Base-by-base conservation (phyloP, 2,329 filamentous ascomycete species). In the Botrytis fabae region DNA sequence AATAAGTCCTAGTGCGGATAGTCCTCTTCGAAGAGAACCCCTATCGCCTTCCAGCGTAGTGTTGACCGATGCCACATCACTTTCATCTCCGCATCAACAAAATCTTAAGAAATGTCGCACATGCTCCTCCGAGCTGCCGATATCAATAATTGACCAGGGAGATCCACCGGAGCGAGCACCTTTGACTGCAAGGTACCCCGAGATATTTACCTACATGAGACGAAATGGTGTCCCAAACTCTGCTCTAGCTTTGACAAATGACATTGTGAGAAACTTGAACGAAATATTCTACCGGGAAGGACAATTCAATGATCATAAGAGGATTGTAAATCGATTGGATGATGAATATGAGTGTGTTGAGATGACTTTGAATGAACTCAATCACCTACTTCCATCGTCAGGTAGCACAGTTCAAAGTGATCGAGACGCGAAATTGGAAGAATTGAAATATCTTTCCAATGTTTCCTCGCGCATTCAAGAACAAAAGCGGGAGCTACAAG, bases 121-220 rank as follows among this genome's bases (percentile, higher is more conserved):
- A 35, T 70, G 69, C 42, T 70, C 59, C 9, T 64, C 32, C 38
- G 42, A 64, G 18, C 38, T 32, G 9, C 69, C 59, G 32, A 25
- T 18, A 28, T 51, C 40, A 22, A 64, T 64, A 2, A 16, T 64
- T 38, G n/a, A 38, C 20, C 51, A 20, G 3, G 40, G 14, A 4
- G 42, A 64, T 5, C 38, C 12, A 16, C 5, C 42, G 8, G 22
- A 5, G 8, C 28, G 10, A 64, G 44, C 64, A 20, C 71, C 71
- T 3, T 18, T 59, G 2, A 61, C 25, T 1, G 48, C 51, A 51
- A 64, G 69, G 2, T 63, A 71, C 40, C 51, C 69, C 22, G 70
- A 73, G 9, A 63, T 74, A 48, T 69, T 74, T n/a, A 69, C 42
- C 10, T 74, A 73, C 10, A 44, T 62, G 38, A 46, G 57, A 22